A percentile compares a stretch with the other conserved stretches of the same genome.
Evolutionary conservation across 139 green algal genomes (phyloP).

Genomic region (Tetradesmus lagerheimii): DNA sequence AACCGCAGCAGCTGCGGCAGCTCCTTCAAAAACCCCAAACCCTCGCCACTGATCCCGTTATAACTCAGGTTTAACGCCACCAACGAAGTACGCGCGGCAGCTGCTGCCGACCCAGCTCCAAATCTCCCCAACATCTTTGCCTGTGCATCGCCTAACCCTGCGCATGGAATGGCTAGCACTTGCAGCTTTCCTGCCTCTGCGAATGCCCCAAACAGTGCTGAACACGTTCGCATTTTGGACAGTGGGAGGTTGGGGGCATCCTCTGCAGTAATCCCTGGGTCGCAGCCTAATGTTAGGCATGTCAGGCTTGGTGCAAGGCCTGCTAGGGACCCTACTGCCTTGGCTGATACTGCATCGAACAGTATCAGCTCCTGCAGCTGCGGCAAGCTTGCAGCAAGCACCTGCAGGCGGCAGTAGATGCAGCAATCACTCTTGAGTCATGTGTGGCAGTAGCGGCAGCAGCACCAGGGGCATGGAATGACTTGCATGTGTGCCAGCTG

Average conservation of each 20-base stretch:
- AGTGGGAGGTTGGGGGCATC: not conserved
- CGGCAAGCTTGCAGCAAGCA: not conserved
- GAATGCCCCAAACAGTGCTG: not conserved
- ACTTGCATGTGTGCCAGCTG: too few species aligned
- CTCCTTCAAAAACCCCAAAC: slow-evolving; percentile 3
- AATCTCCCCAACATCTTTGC: not conserved
- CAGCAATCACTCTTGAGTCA: not conserved
- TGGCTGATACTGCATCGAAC: slow-evolving; percentile 31
- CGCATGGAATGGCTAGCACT: slow-evolving; percentile 15
- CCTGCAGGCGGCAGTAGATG: not conserved
- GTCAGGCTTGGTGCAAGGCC: not conserved
- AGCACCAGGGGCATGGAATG: not conserved
- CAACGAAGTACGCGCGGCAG: not conserved
- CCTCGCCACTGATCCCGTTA: slow-evolving; percentile 11
- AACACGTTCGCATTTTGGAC: slow-evolving; percentile 14
- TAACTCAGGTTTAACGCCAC: slow-evolving; percentile 16
- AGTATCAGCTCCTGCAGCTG: slow-evolving; percentile 19
- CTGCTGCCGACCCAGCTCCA: not conserved
- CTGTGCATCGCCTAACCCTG: slow-evolving; percentile 7
- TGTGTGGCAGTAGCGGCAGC: not conserved
- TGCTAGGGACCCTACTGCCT: not conserved
- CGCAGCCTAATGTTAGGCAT: not conserved
- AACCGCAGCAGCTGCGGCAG: slow-evolving; percentile 8
- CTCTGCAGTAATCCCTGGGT: slow-evolving; percentile 4
- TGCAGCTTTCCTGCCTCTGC: not conserved